Percentiles rank a stretch among this genome's conserved stretches.
Evolutionary conservation across 768 basidiomycete species (phyloP).

Genomic region (Peribolospora kevripleyi): DNA sequence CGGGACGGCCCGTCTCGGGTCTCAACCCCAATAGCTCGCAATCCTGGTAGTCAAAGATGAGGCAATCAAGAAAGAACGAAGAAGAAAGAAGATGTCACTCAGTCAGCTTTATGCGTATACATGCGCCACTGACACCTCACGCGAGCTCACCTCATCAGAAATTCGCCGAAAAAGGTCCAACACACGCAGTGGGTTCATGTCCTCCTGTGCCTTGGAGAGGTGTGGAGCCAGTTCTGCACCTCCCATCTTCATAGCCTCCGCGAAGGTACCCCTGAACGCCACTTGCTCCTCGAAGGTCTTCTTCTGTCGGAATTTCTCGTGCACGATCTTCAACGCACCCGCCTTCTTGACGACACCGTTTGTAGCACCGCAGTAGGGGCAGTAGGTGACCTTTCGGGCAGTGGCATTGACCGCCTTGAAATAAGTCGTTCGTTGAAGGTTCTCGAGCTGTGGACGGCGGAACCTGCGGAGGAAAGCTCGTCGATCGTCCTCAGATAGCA

Average conservation of each 20-base stretch:
- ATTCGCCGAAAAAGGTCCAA: slow-evolving; percentile 77
- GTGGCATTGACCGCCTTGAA: slow-evolving; percentile 61
- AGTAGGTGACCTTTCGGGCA: slow-evolving; percentile 74
- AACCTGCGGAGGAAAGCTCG: slow-evolving; percentile 69
- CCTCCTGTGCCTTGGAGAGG: slow-evolving; percentile 71
- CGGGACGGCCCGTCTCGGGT: slow-evolving; percentile 69
- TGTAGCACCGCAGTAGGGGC: slow-evolving; percentile 73
- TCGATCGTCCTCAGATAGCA: slow-evolving; percentile 68
- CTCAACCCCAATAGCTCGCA: slow-evolving; percentile 81
- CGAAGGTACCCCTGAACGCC: slow-evolving; percentile 29
- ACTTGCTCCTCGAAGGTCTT: slow-evolving; percentile 24
- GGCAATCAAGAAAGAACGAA: not conserved
- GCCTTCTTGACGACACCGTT: slow-evolving; percentile 95
- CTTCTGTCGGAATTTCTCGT: slow-evolving; percentile 89
- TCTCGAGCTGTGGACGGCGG: slow-evolving; percentile 69
- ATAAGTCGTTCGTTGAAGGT: slow-evolving; percentile 59
- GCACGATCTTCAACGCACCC: slow-evolving; percentile 81
- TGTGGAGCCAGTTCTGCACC: slow-evolving; percentile 68
- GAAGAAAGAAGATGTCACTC: not conserved
- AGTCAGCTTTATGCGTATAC: not conserved
- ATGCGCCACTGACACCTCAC: slow-evolving; percentile 3
- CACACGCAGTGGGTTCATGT: slow-evolving; percentile 81
- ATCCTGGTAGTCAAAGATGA: slow-evolving; percentile 30
- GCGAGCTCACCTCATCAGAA: slow-evolving; percentile 47
- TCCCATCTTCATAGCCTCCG: slow-evolving; percentile 44